Base-by-base conservation (phyloP, 345 rosid genomes). In the Melaleuca quinquenervia region DNA sequence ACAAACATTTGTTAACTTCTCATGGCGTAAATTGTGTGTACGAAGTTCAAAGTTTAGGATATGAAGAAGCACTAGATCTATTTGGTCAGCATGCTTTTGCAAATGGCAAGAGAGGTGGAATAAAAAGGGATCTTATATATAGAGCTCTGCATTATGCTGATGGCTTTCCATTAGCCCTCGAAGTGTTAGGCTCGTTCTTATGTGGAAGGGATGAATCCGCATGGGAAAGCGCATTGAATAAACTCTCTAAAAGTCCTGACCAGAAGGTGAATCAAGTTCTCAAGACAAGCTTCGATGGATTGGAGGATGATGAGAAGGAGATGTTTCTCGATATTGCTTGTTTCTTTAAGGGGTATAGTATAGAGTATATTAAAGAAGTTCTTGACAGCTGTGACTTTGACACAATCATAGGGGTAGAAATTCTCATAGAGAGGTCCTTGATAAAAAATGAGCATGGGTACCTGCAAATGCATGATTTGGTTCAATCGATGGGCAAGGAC, bases 371-470 rank as follows among this genome's bases (percentile, higher is more conserved):
- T 27, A 5, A 56, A 27, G 62, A 56, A 10, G 15, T 56, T 56
- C 62, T 56, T 24, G 14, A 56, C 0, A 0, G 1, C 14, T 26
- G 1, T 24, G 27, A 0, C 24, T 56, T 24, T 0, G 0, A 24
- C 0, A 24, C 62, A 56, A 5, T 0, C 6, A 56, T 56, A 56
- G 62, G 62, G 26, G 11, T 56, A 56, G 29, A 56, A 0, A 56
- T 56, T 56, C 62, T 56, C 62, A 24, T 56, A 2, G 14, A 56
- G 1, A 56, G 62, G 1, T 24, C 29, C 62, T 24, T 56, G 14
- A 11, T 56, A 56, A 56, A 24, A 56, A 24, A 56, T 2, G 3
- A 24, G 14, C 0, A 0, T 11, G 29, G 3, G 0, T 1, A 0
- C 15, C 0, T 56, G 1, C 27, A 26, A 24, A 56, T 56, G 62